Evolutionary conservation across 1,284 basidiomycete species (phyloP), one percentile per base, ranked within the genome.

Genomic region (Schizopora paradoxa): DNA sequence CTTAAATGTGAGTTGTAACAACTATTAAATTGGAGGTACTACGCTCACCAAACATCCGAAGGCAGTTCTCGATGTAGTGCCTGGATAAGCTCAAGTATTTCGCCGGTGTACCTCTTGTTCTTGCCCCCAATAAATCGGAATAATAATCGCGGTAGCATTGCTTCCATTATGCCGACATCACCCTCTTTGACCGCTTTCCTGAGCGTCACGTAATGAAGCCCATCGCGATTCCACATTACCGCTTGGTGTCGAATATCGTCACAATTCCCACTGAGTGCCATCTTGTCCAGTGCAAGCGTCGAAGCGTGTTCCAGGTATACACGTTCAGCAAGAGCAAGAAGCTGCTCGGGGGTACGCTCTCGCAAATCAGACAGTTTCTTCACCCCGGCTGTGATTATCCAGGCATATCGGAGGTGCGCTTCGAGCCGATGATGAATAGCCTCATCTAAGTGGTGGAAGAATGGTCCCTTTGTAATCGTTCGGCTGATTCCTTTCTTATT

Each of bases 151-250:
- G 63, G 66, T 5, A 68, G 43, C 11, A 62, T 22, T 13, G 56
- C 59, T 44, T 69, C 61, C 56, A 70, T 65, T 0, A 54, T 22
- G 0, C 66, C 65, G 8, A 71, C 60, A 54, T 72, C 66, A 0
- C 69, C 68, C 16, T 29, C 10, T 18, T 49, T 51, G 14, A 70
- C 66, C 0, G 66, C 66, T 4, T 61, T 43, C n/a, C 56, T 40
- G 0, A 70, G 54, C 2, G 58, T 54, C 23, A 70, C 45, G 44
- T 68, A 70, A 2, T 56, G 51, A 0, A 70, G 57, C 1, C 65
- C 45, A 51, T 69, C 65, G 1, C 52, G 46, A 39, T 63, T 62
- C 49, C 59, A 66, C 61, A 63, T 59, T 0, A 61, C 55, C 2
- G 54, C 41, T 33, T 65, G 58, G 1, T 41, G 38, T 0, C 53